Evolutionary conservation across 495 filamentous ascomycete species (phyloP).

Genomic region (Clavariopsis aquatica): DNA sequence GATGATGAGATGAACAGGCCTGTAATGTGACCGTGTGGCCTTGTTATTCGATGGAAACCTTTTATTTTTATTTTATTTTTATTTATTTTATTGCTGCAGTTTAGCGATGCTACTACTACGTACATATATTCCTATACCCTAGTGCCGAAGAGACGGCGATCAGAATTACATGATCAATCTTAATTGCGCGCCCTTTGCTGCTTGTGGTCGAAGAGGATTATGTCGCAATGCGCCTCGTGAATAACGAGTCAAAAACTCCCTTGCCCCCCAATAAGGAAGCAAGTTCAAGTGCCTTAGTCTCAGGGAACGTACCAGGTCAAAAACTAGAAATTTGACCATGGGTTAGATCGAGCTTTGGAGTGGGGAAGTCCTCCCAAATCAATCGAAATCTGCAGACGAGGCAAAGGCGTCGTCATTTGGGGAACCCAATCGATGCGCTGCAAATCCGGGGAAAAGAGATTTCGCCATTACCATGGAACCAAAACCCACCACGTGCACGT

Average conservation of each 20-base stretch:
- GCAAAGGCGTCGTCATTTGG: neutral
- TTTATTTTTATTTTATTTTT: constrained; percentile 6
- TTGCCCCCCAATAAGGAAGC: neutral
- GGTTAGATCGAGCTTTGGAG: neutral
- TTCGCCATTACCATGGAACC: neutral
- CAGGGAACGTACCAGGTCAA: neutral
- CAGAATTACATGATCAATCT: neutral
- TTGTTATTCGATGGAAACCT: neutral
- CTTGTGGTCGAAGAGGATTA: neutral
- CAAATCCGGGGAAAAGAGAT: neutral
- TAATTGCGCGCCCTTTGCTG: neutral
- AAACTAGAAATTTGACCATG: neutral
- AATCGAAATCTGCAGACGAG: neutral
- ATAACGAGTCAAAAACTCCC: neutral
- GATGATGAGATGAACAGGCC: constrained; percentile 24
- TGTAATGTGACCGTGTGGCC: constrained; percentile 1
- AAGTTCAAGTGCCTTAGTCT: neutral
- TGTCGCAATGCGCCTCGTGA: neutral
- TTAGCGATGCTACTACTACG: neutral
- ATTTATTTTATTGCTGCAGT: neutral
- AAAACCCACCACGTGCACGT: neutral
- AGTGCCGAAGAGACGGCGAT: neutral
- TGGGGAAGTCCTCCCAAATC: neutral
- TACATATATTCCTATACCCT: too few relatives aligned
- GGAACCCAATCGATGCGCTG: neutral